Conservation (phyloP, 2,329 filamentous ascomycete genomes). For the Colletotrichum graminicola region DNA sequence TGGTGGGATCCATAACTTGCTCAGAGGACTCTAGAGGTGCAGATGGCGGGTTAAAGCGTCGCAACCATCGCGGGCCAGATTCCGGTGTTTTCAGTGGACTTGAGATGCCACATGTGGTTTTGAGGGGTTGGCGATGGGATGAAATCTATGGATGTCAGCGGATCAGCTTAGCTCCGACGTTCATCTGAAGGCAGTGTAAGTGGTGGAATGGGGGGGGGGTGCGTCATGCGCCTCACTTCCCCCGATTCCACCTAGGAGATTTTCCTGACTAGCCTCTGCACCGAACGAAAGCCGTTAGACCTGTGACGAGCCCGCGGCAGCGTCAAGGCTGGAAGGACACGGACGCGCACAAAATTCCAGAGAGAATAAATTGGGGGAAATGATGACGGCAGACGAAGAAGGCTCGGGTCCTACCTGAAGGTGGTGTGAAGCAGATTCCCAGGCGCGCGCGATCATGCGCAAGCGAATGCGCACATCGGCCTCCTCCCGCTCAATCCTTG, state of each 20-base stretch:
- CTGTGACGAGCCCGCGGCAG: conserved; percentile 17
- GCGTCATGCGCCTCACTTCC: conserved; percentile 30
- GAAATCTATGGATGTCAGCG: conserved; percentile 36
- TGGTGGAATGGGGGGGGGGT: conserved; percentile 32
- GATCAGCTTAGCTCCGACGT: conserved; percentile 37
- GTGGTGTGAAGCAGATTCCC: conserved; percentile 47
- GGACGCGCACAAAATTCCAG: conserved; percentile 28
- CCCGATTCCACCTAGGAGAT: conserved; percentile 22
- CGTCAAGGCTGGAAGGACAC: conserved; percentile 29
- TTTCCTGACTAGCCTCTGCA: conserved; percentile 7
- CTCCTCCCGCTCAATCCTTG: conserved; percentile 55
- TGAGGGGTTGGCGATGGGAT: conserved; percentile 25
- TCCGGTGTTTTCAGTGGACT: conserved; percentile 49
- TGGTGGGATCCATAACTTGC: conserved; percentile 49
- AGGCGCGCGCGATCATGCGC: conserved; percentile 51
- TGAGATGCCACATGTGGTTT: conserved; percentile 22
- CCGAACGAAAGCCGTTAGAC: conserved; percentile 25
- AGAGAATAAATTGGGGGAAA: conserved; percentile 20
- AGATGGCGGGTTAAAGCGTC: conserved; percentile 45
- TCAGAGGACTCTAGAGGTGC: conserved; percentile 44
- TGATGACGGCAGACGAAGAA: conserved; percentile 34
- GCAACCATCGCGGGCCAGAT: conserved; percentile 54
- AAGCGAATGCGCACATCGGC: conserved; percentile 38
- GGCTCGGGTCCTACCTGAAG: conserved; percentile 42
- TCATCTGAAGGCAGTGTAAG: conserved; percentile 34